These are phyloP conservation scores for Sclerotinia subarctica DNA, from an alignment of 2,329 filamentous ascomycete species.

Conservation along the genomic window DNA sequence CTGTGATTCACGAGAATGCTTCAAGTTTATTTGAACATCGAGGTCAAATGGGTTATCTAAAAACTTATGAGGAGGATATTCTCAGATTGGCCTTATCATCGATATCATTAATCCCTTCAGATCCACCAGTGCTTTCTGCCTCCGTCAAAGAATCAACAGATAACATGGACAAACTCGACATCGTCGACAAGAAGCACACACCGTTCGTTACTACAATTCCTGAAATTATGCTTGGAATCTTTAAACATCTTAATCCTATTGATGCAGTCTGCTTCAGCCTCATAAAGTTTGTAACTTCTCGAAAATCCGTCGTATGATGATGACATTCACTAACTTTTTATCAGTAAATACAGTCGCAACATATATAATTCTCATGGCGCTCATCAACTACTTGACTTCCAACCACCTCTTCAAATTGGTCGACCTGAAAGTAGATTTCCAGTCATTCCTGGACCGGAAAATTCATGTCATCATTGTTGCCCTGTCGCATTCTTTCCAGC, in stretches of 20 bases:
- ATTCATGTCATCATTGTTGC: constrained; percentile 29
- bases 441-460: constrained; percentile 14
- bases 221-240: constrained; percentile 29
- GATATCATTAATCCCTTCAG: neutral
- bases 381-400: neutral
- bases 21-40: neutral
- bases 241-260: constrained; percentile 27
- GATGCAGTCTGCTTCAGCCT: constrained; percentile 29
- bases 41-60: neutral
- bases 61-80: constrained; percentile 8
- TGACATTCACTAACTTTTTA: neutral
- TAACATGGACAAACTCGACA: neutral
- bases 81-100: neutral
- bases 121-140: neutral
- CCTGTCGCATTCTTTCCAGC: constrained; percentile 32
- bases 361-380: constrained; percentile 20
- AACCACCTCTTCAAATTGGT: constrained; percentile 24
- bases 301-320: neutral
- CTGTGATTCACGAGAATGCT: constrained; percentile 4
- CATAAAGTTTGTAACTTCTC: constrained; percentile 24
- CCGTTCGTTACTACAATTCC: constrained; percentile 23
- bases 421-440: constrained; percentile 24
- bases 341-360: constrained; percentile 28
- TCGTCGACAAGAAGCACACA: neutral
- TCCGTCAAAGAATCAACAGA: neutral